phyloP scores from a whole-genome alignment of 2,329 filamentous ascomycete species.

The Ascochyta lentis region DNA sequence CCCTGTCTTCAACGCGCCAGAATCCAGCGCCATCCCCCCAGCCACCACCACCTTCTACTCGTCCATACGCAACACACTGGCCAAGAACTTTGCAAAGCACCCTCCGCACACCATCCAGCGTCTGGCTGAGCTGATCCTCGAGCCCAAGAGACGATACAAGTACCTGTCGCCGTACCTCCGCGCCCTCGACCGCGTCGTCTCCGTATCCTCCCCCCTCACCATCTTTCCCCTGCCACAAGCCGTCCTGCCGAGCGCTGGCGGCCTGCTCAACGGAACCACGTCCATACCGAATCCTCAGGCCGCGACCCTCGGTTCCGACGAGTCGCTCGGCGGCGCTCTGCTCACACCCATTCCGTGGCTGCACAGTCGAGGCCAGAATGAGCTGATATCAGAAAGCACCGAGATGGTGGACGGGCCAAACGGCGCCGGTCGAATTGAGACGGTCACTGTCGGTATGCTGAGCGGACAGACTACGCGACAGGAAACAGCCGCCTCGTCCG shows the following conservation, averaged over 20 bases:
- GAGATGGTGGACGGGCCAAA: conserved; percentile 84
- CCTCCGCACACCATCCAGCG: conserved; percentile 95
- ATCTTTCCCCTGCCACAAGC: conserved; percentile 82
- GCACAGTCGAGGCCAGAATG: conserved; percentile 56
- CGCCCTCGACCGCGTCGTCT: conserved; percentile 87
- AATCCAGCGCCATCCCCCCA: conserved; percentile 35
- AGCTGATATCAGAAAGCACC: conserved; percentile 75
- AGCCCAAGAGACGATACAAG: conserved; percentile 79
- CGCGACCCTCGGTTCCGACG: conserved; percentile 74
- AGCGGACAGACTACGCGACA: conserved; percentile 19
- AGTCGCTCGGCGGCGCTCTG: conserved; percentile 86
- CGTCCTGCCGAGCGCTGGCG: conserved; percentile 56
- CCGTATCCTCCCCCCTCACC: conserved; percentile 81
- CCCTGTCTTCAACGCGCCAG: conserved; percentile 51
- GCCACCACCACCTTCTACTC: conserved; percentile 43
- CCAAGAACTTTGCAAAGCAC: conserved; percentile 70
- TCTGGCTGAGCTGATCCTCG: conserved; percentile 82
- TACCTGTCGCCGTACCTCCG: conserved; percentile 85
- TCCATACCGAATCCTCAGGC: conserved; percentile 48
- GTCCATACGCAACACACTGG: conserved; percentile 60
- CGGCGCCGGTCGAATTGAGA: conserved; percentile 79
- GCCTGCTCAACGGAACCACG: conserved; percentile 67
- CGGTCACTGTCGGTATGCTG: conserved; percentile 73
- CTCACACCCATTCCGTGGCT: conserved; percentile 96
- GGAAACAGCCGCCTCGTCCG: conserved; percentile 14